Conservation (phyloP, 2,329 filamentous ascomycete species). For the Cordyceps militaris region DNA sequence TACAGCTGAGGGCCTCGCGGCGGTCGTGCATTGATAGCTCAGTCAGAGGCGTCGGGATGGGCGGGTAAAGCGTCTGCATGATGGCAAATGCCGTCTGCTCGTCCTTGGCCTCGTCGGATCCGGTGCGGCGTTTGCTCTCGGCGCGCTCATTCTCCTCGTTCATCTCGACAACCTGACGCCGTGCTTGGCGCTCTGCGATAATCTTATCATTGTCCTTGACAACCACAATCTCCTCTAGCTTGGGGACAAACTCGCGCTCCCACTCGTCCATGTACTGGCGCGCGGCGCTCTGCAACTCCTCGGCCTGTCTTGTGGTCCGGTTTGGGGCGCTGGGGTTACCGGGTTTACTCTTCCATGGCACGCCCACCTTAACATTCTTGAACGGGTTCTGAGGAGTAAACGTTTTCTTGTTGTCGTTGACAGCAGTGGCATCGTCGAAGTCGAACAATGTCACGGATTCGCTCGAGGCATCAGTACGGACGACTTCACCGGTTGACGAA, state of each 20-base stretch:
- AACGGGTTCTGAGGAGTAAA: slow-evolving; percentile 2
- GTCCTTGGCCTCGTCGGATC: slow-evolving; percentile 26
- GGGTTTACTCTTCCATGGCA: slow-evolving; percentile 9
- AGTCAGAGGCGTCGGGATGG: slow-evolving; percentile 46
- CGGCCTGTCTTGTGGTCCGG: slow-evolving; percentile 15
- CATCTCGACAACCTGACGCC: slow-evolving; percentile 35
- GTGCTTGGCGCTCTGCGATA: slow-evolving; percentile 38
- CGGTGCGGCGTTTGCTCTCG: slow-evolving; percentile 31
- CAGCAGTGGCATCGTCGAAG: slow-evolving; percentile 5
- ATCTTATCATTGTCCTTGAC: slow-evolving; percentile 42
- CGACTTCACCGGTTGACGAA: slow-evolving; percentile 12
- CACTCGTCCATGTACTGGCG: slow-evolving; percentile 70
- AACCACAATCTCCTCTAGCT: slow-evolving; percentile 61
- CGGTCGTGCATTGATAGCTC: slow-evolving; percentile 53
- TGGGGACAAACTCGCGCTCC: slow-evolving; percentile 61
- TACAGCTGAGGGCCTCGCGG: slow-evolving; percentile 58
- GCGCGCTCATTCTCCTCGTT: slow-evolving; percentile 28
- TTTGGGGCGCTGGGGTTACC: background rate
- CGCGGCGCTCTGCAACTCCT: slow-evolving; percentile 42
- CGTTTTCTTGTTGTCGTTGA: background rate
- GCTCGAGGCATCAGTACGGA: slow-evolving; percentile 13
- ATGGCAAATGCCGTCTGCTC: slow-evolving; percentile 33
- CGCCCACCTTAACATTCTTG: slow-evolving; percentile 18
- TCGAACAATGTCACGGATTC: slow-evolving; percentile 12
- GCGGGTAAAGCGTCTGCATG: slow-evolving; percentile 46